These are phyloP conservation scores for Patellaria atrata DNA, from an alignment of 495 filamentous ascomycete genomes.

Conservation along the genomic window DNA sequence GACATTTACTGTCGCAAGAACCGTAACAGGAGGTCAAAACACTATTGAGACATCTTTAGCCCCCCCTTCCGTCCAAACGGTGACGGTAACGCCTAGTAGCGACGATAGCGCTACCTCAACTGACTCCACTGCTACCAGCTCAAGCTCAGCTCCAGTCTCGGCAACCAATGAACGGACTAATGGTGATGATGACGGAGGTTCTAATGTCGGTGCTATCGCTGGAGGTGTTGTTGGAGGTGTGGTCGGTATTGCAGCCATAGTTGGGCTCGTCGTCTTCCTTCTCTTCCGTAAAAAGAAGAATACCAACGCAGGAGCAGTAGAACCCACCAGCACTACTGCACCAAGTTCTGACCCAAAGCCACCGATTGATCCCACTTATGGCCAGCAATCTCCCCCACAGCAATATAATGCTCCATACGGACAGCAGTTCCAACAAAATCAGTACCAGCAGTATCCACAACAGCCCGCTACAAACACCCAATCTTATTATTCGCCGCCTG, in stretches of 20 bases:
- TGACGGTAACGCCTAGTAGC: background rate
- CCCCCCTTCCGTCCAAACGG: background rate
- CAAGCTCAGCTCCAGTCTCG: background rate
- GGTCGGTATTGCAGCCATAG: constrained; percentile 11
- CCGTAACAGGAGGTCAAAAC: constrained; percentile 1
- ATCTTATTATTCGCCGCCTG: constrained; percentile 4
- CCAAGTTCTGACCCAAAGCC: constrained; percentile 9
- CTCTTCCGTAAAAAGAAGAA: constrained; percentile 10
- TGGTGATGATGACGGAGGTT: constrained; percentile 5
- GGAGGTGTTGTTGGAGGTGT: constrained; percentile 16
- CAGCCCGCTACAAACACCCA: constrained; percentile 6
- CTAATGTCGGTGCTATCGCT: constrained; percentile 13
- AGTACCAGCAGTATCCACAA: too few species aligned
- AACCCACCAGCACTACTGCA: constrained; percentile 1
- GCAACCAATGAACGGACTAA: background rate
- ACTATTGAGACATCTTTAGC: background rate
- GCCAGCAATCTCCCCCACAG: too few species aligned
- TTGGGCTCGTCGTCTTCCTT: constrained; percentile 9
- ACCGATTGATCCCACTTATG: too few species aligned
- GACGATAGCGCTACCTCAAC: background rate
- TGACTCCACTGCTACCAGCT: background rate
- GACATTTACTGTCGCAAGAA: constrained; percentile 11
- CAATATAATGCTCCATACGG: too few species aligned
- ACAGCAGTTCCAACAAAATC: too few species aligned
- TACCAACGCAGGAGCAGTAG: constrained; percentile 3